Percentiles rank a stretch among this genome's conserved stretches.
Evolutionary conservation across 208 protist genomes (phyloP).

Genomic region (Acanthamoeba rhysodes): DNA sequence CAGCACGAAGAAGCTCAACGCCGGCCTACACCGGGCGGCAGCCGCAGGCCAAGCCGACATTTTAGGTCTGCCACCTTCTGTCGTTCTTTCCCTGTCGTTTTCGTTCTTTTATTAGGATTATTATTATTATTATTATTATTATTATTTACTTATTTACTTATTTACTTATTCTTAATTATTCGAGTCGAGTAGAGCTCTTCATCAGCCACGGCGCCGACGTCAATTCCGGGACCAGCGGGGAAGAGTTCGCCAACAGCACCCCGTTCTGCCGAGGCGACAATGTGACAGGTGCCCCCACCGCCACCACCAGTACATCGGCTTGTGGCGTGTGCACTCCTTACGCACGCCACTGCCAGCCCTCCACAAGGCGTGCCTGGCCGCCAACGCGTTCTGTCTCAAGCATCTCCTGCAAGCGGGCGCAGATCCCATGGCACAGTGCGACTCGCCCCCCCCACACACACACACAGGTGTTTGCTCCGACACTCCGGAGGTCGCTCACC

Average conservation of each 20-base stretch:
- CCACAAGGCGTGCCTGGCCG: neutral
- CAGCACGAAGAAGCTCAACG: constrained; percentile 39
- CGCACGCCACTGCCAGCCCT: neutral
- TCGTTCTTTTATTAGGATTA: constrained; percentile 43
- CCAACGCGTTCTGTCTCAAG: constrained; percentile 30
- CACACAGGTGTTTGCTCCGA: no score
- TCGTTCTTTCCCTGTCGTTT: neutral
- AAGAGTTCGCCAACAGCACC: neutral
- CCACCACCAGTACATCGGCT: no score
- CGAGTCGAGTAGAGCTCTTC: constrained; percentile 1
- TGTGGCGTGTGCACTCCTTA: no score
- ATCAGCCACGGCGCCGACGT: neutral
- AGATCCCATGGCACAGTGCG: neutral
- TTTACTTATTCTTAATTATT: neutral
- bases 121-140: no score
- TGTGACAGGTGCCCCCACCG: neutral
- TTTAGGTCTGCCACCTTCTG: neutral
- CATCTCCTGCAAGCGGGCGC: constrained; percentile 4
- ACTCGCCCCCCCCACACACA: no score
- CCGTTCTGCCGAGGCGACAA: neutral
- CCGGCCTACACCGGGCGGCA: neutral
- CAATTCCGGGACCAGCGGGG: neutral
- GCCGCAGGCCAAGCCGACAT: neutral
- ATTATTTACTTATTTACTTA: neutral
- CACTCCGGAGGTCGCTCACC: no score